phyloP scores from a whole-genome alignment of 805 yeast species.

The Helenozyma baotianmanensis region DNA sequence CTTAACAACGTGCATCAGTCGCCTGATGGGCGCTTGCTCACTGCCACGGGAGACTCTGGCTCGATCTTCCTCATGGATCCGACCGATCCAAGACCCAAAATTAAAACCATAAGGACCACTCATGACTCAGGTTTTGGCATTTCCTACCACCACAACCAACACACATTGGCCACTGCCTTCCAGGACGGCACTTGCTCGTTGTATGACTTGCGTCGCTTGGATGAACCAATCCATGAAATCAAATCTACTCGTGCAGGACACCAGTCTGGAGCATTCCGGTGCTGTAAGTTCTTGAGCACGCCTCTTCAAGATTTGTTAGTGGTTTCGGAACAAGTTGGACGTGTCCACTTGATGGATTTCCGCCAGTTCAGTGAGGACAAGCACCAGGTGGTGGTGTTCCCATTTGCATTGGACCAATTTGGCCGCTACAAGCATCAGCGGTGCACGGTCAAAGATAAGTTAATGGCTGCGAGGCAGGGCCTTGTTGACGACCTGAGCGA shows the following conservation, averaged over 20 bases:
- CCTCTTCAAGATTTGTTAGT: constrained; percentile 73
- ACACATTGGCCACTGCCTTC: constrained; percentile 71
- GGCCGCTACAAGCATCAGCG: constrained; percentile 20
- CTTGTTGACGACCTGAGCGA: too few relatives aligned
- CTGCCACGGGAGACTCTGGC: constrained; percentile 75
- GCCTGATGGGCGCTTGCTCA: constrained; percentile 40
- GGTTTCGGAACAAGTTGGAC: constrained; percentile 78
- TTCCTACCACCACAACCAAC: constrained; percentile 71
- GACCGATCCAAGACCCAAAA: constrained; percentile 21
- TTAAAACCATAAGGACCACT: constrained; percentile 45
- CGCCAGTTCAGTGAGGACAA: constrained; percentile 45
- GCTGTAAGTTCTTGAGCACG: constrained; percentile 46
- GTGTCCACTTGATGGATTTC: constrained; percentile 81
- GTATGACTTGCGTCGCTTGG: constrained; percentile 67
- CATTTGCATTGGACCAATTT: constrained; percentile 44
- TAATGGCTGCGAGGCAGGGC: too few relatives aligned
- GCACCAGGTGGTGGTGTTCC: constrained; percentile 63
- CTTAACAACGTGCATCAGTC: constrained; percentile 67
- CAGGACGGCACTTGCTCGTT: constrained; percentile 80
- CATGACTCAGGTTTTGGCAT: constrained; percentile 84
- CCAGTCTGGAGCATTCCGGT: constrained; percentile 64
- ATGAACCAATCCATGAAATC: constrained; percentile 47
- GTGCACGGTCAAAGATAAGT: neutral
- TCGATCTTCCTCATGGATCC: constrained; percentile 57
- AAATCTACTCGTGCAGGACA: constrained; percentile 55